Percentiles rank a stretch among this genome's conserved stretches.
phyloP scores from a whole-genome alignment of 2,329 filamentous ascomycete species.

The Tolypocladium tundrense region DNA sequence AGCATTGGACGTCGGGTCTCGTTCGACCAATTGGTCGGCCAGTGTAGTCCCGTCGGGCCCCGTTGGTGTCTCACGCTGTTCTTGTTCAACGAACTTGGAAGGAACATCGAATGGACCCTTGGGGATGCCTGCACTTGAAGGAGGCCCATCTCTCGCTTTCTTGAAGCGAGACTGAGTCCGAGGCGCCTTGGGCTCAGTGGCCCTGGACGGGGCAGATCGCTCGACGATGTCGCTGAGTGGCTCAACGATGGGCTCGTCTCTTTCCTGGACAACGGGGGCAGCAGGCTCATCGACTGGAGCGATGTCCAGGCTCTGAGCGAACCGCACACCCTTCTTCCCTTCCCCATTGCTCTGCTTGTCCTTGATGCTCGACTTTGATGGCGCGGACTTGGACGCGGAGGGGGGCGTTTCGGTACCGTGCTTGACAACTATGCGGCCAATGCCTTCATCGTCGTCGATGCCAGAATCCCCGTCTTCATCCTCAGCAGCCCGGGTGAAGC shows the following conservation, averaged over 20 bases:
- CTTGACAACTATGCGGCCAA: constrained; percentile 46
- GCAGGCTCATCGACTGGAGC: constrained; percentile 30
- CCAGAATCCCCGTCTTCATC: constrained; percentile 25
- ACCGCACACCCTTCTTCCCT: constrained; percentile 66
- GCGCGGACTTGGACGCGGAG: constrained; percentile 10
- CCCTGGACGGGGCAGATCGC: constrained; percentile 21
- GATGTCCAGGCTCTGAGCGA: constrained; percentile 65
- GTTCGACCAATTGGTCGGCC: constrained; percentile 49
- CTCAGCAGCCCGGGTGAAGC: constrained; percentile 43
- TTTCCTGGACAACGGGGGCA: constrained; percentile 8
- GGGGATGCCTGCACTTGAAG: constrained; percentile 12
- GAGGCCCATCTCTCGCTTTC: constrained; percentile 21
- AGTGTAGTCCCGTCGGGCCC: constrained; percentile 46
- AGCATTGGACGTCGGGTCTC: constrained; percentile 24
- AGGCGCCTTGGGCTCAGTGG: constrained; percentile 19
- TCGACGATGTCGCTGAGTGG: constrained; percentile 45
- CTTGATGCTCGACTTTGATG: constrained; percentile 22
- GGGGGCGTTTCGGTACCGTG: constrained; percentile 9
- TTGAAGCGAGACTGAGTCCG: constrained; percentile 43
- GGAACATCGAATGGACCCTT: constrained; percentile 35
- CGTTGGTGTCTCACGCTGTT: constrained; percentile 28
- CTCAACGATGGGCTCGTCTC: constrained; percentile 26
- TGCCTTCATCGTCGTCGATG: constrained; percentile 35
- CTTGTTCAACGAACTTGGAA: constrained; percentile 25
- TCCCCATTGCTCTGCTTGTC: constrained; percentile 13